Evolutionary conservation across 257 asterid species (phyloP).

Genomic region (Capsicum pubescens): DNA sequence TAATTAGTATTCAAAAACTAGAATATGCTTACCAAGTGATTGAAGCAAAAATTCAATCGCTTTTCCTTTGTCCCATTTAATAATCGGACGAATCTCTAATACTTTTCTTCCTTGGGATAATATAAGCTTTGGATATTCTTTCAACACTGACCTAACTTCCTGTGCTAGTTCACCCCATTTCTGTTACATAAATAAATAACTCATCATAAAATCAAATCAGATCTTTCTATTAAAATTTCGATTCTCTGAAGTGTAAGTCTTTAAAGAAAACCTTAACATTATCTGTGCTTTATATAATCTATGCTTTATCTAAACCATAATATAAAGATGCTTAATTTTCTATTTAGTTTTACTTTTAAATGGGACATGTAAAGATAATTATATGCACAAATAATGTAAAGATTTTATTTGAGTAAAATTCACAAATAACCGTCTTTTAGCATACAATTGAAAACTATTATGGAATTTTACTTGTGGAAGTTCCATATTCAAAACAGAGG

Average conservation of each 20-base stretch:
- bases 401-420: background rate
- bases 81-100: conserved; percentile 90
- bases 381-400: background rate
- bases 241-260: background rate
- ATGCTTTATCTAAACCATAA: background rate
- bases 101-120: conserved; percentile 87
- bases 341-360: background rate
- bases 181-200: conserved; percentile 41
- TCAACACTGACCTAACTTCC: conserved; percentile 67
- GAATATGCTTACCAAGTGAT: conserved; percentile 72
- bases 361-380: background rate
- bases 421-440: background rate
- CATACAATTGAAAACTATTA: background rate
- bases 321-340: background rate
- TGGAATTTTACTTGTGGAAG: background rate
- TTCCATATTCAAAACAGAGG: background rate
- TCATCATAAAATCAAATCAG: background rate
- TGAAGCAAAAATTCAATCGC: conserved; percentile 86
- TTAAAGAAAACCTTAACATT: background rate
- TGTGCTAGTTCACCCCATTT: conserved; percentile 82
- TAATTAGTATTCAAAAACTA: background rate
- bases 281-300: background rate
- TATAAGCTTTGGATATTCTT: conserved; percentile 79
- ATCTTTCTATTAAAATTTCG: background rate
- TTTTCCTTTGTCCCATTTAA: conserved; percentile 98